phyloP scores from a whole-genome alignment of 163 green algal species.

The Volvox carteri region DNA sequence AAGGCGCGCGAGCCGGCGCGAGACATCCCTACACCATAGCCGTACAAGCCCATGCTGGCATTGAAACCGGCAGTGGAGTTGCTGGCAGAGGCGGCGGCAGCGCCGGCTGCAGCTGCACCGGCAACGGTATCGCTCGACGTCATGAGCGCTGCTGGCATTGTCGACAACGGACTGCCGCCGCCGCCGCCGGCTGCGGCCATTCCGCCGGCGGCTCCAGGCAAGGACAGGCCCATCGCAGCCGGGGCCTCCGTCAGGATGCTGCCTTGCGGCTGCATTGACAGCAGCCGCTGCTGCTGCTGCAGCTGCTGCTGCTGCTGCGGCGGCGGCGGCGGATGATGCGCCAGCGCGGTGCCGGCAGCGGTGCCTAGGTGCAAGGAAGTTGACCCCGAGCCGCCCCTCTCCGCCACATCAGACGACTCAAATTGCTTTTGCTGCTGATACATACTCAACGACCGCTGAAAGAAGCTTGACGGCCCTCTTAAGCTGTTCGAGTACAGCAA shows the following conservation, averaged over 20 bases:
- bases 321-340: neutral
- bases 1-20: slow-evolving; percentile 21
- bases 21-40: neutral
- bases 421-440: neutral
- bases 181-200: too few species aligned
- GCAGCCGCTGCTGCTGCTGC: neutral
- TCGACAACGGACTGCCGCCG: neutral
- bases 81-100: neutral
- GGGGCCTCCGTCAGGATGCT: too few species aligned
- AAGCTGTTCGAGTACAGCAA: slow-evolving; percentile 17
- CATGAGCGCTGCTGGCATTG: neutral
- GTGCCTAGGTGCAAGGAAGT: neutral
- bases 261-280: neutral
- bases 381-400: neutral
- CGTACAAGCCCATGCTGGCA: slow-evolving; percentile 22
- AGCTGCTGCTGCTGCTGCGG: too few species aligned
- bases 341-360: neutral
- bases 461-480: neutral
- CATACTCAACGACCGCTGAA: neutral
- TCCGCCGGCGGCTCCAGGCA: too few species aligned
- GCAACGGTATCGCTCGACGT: neutral
- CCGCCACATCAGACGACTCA: neutral
- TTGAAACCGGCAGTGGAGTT: neutral
- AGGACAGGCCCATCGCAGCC: too few species aligned
- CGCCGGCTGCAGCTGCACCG: neutral